These are phyloP conservation scores for Orbilia blumenaviensis DNA, from an alignment of 2,329 filamentous ascomycete genomes.

Conservation along the genomic window DNA sequence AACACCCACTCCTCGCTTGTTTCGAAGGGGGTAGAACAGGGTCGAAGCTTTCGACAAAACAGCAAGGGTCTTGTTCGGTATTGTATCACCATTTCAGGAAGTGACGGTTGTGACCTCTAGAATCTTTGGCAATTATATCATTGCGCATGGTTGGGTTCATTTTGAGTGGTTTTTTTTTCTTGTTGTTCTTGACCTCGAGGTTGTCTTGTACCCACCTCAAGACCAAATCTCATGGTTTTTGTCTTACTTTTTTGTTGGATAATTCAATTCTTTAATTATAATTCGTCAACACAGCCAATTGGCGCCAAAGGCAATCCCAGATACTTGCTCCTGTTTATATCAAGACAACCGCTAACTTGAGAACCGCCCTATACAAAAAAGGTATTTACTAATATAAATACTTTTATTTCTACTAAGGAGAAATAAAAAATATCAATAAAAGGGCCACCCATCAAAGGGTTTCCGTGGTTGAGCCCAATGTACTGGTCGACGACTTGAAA, in stretches of 20 bases:
- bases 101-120: not conserved
- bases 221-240: too few relatives aligned
- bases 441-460: not conserved
- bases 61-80: conserved; percentile 2
- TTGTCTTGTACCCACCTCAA: too few relatives aligned
- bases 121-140: too few relatives aligned
- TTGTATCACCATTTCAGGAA: not conserved
- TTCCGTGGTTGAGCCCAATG: conserved; percentile 25
- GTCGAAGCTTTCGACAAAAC: conserved; percentile 35
- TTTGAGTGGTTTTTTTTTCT: too few relatives aligned
- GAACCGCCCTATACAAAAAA: too few relatives aligned
- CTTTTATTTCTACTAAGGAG: not conserved
- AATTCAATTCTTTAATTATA: not conserved
- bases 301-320: not conserved
- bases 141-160: too few relatives aligned
- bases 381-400: not conserved
- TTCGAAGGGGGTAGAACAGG: conserved; percentile 47
- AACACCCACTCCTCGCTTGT: conserved; percentile 30
- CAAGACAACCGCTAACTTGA: not conserved
- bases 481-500: conserved; percentile 22
- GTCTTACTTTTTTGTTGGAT: not conserved
- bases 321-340: not conserved
- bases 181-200: too few relatives aligned
- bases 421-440: not conserved
- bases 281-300: too few relatives aligned